Percentiles rank a stretch among this genome's conserved stretches.
Evolutionary conservation across 441 rosid genomes (phyloP).

Genomic region (Aquilaria agallochum): DNA sequence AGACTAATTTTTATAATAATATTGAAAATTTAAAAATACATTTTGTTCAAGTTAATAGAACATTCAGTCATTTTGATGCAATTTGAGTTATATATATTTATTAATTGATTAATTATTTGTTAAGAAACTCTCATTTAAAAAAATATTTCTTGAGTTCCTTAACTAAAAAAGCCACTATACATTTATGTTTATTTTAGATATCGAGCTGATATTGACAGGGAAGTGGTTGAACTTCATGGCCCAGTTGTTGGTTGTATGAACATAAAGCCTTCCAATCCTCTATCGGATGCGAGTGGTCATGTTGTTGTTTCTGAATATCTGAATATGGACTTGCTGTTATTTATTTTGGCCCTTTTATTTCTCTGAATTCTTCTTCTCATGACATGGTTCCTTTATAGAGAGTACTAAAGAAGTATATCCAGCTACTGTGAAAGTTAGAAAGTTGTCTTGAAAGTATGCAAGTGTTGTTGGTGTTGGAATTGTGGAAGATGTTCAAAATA

Average conservation of each 20-base stretch:
- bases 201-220: slow-evolving; percentile 94
- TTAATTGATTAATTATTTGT: too few relatives aligned
- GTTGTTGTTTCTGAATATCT: slow-evolving; percentile 85
- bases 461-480: slow-evolving; percentile 94
- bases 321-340: slow-evolving; percentile 57
- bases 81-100: too few relatives aligned
- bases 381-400: slow-evolving; percentile 10
- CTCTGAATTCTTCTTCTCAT: not conserved
- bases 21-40: too few relatives aligned
- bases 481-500: slow-evolving; percentile 71
- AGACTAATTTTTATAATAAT: too few relatives aligned
- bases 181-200: slow-evolving; percentile 54
- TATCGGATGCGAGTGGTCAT: slow-evolving; percentile 73
- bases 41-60: too few relatives aligned
- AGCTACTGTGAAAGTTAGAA: slow-evolving; percentile 83
- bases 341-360: slow-evolving; percentile 6
- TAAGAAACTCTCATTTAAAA: too few relatives aligned
- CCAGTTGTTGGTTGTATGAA: slow-evolving; percentile 98
- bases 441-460: slow-evolving; percentile 93
- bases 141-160: too few relatives aligned
- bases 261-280: slow-evolving; percentile 94
- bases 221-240: slow-evolving; percentile 97
- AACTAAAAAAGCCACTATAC: too few relatives aligned
- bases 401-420: slow-evolving; percentile 90
- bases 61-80: too few relatives aligned